Evolutionary conservation across 805 yeast genomes (phyloP), one percentile per base, ranked within the genome.

Genomic region (Blastobotrys chiropterorum): DNA sequence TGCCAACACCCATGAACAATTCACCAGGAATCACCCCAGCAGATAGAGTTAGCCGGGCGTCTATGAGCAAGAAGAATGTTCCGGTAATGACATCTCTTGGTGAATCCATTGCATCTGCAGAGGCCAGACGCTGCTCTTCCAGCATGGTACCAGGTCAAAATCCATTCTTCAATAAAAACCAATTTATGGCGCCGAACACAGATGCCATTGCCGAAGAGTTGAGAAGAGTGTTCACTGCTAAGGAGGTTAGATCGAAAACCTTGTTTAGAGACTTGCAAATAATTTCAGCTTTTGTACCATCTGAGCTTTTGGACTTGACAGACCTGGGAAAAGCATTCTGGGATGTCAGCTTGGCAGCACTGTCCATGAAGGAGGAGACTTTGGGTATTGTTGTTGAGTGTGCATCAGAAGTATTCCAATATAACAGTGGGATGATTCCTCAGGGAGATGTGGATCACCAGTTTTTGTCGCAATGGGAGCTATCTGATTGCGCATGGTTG

Each of bases 311-410:
- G 30, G 69, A 65, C 26, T 30, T 59, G 52, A 61, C 62, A 2
- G 65, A 61, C 43, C 53, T 53, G 5, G 67, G 67, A 34, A 62
- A 62, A 47, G 67, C 68, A n/a, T 68, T 68, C 46, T 65, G 68
- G 62, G 71, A 68, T 45, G 70, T 68, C 15, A 59, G 64, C 34
- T 60, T 65, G 38, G 71, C 70, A 2, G 70, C 71, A 3, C 48
- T 58, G 16, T 61, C 65, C 3, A 44, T 61, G 48, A 62, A 62
- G 51, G 62, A 60, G 38, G 66, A 62, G 46, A 50, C 54, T 2
- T 46, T 62, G 22, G 51, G 52, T 8, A 17, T 57, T 20, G 46
- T 62, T 14, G 60, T 54, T 3, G 59, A 56, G 20, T 19, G 55
- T 2, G 62, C 65, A 2, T 46, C 53, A 15, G 65, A 62, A 48